Evolutionary conservation across 495 filamentous ascomycete genomes (phyloP).

Genomic region (Letharia columbiana): DNA sequence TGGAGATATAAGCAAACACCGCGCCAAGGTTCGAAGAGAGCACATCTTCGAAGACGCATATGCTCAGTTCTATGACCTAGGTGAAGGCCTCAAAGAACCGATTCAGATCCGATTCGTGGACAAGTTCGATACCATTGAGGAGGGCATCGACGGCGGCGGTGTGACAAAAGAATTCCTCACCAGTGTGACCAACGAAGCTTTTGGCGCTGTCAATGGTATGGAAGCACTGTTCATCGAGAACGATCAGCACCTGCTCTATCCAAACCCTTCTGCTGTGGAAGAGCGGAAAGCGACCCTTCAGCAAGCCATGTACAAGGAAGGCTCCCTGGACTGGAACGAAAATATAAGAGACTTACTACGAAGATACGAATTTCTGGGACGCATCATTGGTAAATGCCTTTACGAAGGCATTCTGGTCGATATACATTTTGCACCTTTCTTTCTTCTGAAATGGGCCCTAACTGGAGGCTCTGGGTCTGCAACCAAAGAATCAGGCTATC

Average conservation of each 20-base stretch:
- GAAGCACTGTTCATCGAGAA: constrained; percentile 70
- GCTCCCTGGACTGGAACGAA: constrained; percentile 46
- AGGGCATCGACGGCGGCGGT: constrained; percentile 93
- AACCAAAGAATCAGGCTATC: constrained; percentile 60
- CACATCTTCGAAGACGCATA: constrained; percentile 81
- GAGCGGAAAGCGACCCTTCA: constrained; percentile 54
- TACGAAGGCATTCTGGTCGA: constrained; percentile 97
- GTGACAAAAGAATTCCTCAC: constrained; percentile 98
- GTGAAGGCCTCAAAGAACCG: constrained; percentile 83
- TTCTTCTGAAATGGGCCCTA: constrained; percentile 88
- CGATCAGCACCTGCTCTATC: constrained; percentile 81
- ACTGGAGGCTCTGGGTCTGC: constrained; percentile 56
- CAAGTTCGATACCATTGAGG: constrained; percentile 75
- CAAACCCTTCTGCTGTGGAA: constrained; percentile 74
- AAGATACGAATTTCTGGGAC: constrained; percentile 85
- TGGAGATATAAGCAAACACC: constrained; percentile 56
- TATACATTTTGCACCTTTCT: constrained; percentile 89
- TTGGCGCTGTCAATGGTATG: constrained; percentile 46
- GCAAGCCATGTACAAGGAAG: constrained; percentile 44
- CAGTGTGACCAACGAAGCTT: constrained; percentile 81
- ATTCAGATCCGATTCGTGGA: constrained; percentile 98
- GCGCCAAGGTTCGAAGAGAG: constrained; percentile 73
- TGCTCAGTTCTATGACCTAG: constrained; percentile 71
- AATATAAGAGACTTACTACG: constrained; percentile 53
- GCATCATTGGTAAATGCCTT: constrained; percentile 91